Base-by-base conservation (phyloP, 495 filamentous ascomycete species). In the Cladorrhinum samala region DNA sequence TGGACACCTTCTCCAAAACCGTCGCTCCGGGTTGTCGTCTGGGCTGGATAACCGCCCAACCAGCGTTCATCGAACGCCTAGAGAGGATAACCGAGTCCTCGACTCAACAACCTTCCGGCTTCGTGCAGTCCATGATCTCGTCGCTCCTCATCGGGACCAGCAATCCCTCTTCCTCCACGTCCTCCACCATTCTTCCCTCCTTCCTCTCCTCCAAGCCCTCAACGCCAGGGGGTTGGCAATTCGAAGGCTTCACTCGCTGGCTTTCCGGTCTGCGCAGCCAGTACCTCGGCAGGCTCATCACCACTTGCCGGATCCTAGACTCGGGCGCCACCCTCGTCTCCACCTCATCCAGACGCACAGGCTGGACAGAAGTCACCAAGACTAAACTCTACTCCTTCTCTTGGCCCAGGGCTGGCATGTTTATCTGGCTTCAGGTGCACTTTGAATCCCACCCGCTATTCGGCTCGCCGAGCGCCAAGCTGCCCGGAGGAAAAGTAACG, bases 381-480 rank as follows among this genome's bases (percentile, higher is more conserved):
- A 80, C 77, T 0, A 71, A 75, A 30, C 81, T 95, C 59, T 89
- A 81, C 66, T 73, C 81, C 43, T 96, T 93, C 62, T 62, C 73
- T 43, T 86, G 83, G 76, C 92, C 91, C 1, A 78, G 83, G n/a
- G 92, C 83, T 14, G 92, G 92, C 56, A 96, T 96, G 91, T 96
- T 95, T 65, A 67, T 93, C 19, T 97, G 91, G 91, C 57, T 95
- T 0, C 72, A 79, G 17, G 58, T 93, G 19, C 66, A 79, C 41
- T 80, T 92, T 52, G 75, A 84, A 11, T 71, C 69, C 0, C 91
- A 97, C 58, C 89, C 91, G 8, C 73, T 95, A 18, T 80, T 50
- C 11, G 1, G 19, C 3, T 23, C 20, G 2, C 42, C 0, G 3
- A 18, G n/a, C n/a, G n/a, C 13, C 52, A 62, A 48, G 33, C 64